Conservation (phyloP, 2,329 filamentous ascomycete genomes). For the Venturia nashicola region DNA sequence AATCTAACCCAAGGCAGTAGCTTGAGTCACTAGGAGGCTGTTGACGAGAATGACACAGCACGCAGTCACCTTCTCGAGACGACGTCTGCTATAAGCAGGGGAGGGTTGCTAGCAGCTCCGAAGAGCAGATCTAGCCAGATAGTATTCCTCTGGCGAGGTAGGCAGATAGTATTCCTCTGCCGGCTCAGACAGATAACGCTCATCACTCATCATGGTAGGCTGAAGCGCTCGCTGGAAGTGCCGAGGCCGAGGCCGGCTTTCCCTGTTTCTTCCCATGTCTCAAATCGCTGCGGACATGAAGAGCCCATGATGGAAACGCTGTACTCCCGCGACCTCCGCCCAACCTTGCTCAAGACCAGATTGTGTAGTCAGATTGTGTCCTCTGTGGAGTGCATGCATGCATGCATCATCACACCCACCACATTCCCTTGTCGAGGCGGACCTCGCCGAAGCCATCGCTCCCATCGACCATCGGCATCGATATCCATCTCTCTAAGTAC, state of each 20-base stretch:
- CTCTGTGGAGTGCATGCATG: neutral
- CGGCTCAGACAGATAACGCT: neutral
- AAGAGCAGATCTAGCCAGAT: neutral
- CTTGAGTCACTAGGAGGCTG: constrained; percentile 1
- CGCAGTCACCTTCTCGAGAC: neutral
- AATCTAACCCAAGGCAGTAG: neutral
- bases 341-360: neutral
- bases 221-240: neutral
- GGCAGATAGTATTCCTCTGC: neutral
- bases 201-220: neutral
- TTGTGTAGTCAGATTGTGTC: neutral
- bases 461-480: neutral
- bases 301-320: no score
- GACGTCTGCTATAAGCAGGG: neutral
- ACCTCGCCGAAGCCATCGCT: neutral
- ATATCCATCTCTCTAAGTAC: neutral
- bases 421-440: neutral
- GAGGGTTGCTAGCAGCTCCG: neutral
- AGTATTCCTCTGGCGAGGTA: neutral
- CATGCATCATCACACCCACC: neutral
- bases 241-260: neutral
- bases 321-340: neutral
- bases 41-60: neutral
- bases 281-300: neutral
- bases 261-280: neutral